A percentile compares a stretch with the other conserved stretches of the same genome.
Evolutionary conservation across 495 filamentous ascomycete species (phyloP).

Genomic region (Talaromyces liani): DNA sequence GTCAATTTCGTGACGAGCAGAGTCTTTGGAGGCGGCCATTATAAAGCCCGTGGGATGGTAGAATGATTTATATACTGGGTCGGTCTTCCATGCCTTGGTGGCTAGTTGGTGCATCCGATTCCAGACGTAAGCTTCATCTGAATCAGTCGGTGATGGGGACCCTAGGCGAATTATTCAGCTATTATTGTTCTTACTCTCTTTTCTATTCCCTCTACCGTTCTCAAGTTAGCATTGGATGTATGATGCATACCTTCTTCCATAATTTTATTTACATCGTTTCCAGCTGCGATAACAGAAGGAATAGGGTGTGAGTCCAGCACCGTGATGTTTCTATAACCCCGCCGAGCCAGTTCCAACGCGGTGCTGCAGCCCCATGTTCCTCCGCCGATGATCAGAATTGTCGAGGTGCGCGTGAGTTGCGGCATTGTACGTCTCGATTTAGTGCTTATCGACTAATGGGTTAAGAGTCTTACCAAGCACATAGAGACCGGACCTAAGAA

Average conservation of each 20-base stretch:
- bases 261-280: conserved; percentile 52
- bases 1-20: conserved; percentile 21
- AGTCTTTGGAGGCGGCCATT: conserved; percentile 21
- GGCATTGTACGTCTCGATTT: not conserved
- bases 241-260: conserved; percentile 50
- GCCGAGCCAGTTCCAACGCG: conserved; percentile 42
- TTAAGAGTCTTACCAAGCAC: too few species aligned
- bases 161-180: too few species aligned
- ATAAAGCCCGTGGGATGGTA: conserved; percentile 46
- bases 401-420: not conserved
- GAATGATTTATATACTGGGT: conserved; percentile 38
- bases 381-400: conserved; percentile 37
- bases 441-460: too few species aligned
- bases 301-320: conserved; percentile 39
- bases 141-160: not conserved
- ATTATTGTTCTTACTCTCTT: too few species aligned
- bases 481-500: too few species aligned
- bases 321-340: conserved; percentile 38
- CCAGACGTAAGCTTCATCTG: not conserved
- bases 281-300: conserved; percentile 45
- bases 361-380: conserved; percentile 47
- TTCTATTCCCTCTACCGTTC: too few species aligned
- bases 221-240: too few species aligned
- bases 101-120: conserved; percentile 10
- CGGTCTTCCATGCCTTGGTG: conserved; percentile 34